These are phyloP conservation scores for Marasmius tenuissimus DNA, from an alignment of 1,284 basidiomycete genomes.

Conservation along the genomic window DNA sequence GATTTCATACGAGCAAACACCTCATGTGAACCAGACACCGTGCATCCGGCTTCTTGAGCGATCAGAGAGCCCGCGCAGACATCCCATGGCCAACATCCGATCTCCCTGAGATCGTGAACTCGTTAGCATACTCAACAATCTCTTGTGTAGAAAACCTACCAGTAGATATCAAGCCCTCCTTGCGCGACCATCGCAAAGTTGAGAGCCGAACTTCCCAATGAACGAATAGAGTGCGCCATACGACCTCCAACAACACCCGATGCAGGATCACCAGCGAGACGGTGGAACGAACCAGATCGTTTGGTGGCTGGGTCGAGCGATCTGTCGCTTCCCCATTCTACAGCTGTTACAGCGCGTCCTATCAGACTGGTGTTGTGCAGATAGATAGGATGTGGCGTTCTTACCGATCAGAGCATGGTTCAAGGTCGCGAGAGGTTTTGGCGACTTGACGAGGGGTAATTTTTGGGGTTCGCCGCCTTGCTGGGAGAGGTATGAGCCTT, in stretches of 20 bases:
- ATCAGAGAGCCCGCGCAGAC: slow-evolving; percentile 93
- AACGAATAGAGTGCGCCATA: slow-evolving; percentile 88
- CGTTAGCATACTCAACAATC: background rate
- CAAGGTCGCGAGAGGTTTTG: slow-evolving; percentile 73
- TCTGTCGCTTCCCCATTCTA: slow-evolving; percentile 94
- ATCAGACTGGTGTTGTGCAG: background rate
- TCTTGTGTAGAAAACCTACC: slow-evolving; percentile 45
- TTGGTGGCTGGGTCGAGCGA: slow-evolving; percentile 53
- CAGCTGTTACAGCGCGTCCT: slow-evolving; percentile 42
- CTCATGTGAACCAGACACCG: slow-evolving; percentile 69
- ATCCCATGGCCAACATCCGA: slow-evolving; percentile 94
- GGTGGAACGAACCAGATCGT: slow-evolving; percentile 74
- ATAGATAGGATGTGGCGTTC: slow-evolving; percentile 1
- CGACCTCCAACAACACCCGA: slow-evolving; percentile 68
- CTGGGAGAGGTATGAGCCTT: slow-evolving; percentile 77
- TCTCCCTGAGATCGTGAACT: slow-evolving; percentile 61
- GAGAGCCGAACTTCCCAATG: slow-evolving; percentile 83
- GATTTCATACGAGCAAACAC: slow-evolving; percentile 41
- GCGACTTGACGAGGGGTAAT: slow-evolving; percentile 62
- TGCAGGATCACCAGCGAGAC: slow-evolving; percentile 74
- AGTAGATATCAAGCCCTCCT: slow-evolving; percentile 82
- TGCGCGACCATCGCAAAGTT: slow-evolving; percentile 85
- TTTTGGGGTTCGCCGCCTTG: slow-evolving; percentile 56
- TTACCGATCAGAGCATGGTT: slow-evolving; percentile 78
- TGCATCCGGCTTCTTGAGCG: slow-evolving; percentile 85